Evolutionary conservation across 768 basidiomycete species (phyloP), one percentile per base, ranked within the genome.

Genomic region (Suillus plorans): DNA sequence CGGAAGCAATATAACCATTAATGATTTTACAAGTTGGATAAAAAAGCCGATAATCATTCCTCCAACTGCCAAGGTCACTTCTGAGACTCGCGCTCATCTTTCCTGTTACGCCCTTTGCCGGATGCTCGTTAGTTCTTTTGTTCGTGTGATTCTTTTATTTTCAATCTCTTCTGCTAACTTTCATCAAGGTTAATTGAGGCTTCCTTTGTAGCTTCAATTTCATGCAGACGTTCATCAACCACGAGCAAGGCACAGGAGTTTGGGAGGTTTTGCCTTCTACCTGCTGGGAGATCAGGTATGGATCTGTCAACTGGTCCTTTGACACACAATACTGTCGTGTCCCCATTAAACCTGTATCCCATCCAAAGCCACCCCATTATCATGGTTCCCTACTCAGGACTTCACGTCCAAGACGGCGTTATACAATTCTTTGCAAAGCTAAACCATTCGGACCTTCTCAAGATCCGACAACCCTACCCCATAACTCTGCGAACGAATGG

Each of bases 321-420:
- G 45, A 61, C 25, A 22, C 14, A 62, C 34, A 44, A 36, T 12
- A 28, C 31, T 42, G 7, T 13, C 13, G 37, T 22, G 37, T 45
- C 12, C 36, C 22, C n/a, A 20, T 18, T 18, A 58, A 56, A 60
- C 34, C 14, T 36, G 14, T 68, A 52, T 70, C 10, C 71, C 56
- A 45, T 65, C 69, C 77, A 39, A 70, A 73, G 63, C 72, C 73
- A 34, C 70, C 74, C 12, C 69, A 72, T 50, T 81, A 77, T 69
- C 76, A 73, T 63, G 75, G 74, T 36, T 74, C 78, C 50, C 71
- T 81, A 14, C 76, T 78, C 63, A 64, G 63, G n/a, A 63, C 57
- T 39, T 60, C 67, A 45, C 63, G 64, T 59, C 64, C 63, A 20
- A 44, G 41, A 18, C 60, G 57, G 0, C 59, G 60, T 12, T 62